Evolutionary conservation across 1,284 basidiomycete species (phyloP).

Genomic region (Tilletiopsis washingtonensis): DNA sequence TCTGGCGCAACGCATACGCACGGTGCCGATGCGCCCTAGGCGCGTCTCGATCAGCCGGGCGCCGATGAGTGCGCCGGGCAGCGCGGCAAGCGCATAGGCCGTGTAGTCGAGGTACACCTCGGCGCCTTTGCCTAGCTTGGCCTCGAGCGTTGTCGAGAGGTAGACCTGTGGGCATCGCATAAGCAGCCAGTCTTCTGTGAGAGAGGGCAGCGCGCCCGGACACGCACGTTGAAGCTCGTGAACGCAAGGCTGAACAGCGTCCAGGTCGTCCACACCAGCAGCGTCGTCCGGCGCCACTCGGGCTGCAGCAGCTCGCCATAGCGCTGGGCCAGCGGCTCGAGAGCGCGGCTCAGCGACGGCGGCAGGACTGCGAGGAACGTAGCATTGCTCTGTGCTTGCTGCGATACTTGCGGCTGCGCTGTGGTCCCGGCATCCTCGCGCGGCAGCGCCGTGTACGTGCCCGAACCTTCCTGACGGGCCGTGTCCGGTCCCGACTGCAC

Average conservation of each 20-base stretch:
- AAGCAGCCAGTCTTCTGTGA: not conserved
- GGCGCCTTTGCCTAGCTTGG: not conserved
- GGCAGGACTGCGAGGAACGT: not conserved
- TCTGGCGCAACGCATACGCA: too few relatives aligned
- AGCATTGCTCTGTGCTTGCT: not conserved
- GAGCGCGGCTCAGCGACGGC: not conserved
- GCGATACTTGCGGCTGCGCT: not conserved
- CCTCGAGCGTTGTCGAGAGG: not conserved
- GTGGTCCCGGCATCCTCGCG: not conserved
- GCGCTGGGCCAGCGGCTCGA: slow-evolving; percentile 53
- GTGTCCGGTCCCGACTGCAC: not conserved
- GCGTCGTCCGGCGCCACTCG: slow-evolving; percentile 72
- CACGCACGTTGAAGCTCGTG: slow-evolving; percentile 84
- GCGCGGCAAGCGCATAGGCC: slow-evolving; percentile 31
- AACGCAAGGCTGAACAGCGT: slow-evolving; percentile 55
- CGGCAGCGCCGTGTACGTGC: not conserved
- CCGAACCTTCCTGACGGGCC: too few relatives aligned
- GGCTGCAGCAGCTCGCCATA: slow-evolving; percentile 68
- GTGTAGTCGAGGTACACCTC: slow-evolving; percentile 25
- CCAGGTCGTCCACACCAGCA: slow-evolving; percentile 53
- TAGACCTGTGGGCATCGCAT: not conserved
- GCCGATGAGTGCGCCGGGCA: slow-evolving; percentile 59
- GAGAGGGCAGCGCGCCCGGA: not conserved
- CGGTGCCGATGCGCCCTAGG: slow-evolving; percentile 57
- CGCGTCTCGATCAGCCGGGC: slow-evolving; percentile 76